Conservation (phyloP, 2,329 filamentous ascomycete species). For the Paecilomyces niveus region DNA sequence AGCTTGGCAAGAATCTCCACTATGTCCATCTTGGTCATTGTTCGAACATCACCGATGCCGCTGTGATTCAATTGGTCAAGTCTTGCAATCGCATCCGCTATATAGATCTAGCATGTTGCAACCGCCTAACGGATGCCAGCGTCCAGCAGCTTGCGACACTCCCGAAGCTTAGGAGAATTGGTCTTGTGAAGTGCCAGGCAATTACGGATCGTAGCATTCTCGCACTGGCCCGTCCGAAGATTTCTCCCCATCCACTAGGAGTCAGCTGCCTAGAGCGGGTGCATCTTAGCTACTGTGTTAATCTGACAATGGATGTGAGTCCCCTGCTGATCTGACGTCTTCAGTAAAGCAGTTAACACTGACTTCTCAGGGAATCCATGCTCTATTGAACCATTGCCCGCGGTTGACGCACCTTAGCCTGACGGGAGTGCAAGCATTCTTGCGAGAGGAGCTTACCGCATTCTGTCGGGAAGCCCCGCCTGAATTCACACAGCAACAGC, state of each 20-base stretch:
- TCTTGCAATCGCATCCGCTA: conserved; percentile 91
- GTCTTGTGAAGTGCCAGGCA: conserved; percentile 82
- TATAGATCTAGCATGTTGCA: conserved; percentile 95
- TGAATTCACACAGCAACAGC: conserved; percentile 92
- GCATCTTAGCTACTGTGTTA: conserved; percentile 90
- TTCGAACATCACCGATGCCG: conserved; percentile 79
- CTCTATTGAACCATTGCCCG: conserved; percentile 81
- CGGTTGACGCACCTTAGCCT: conserved; percentile 89
- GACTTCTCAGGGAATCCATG: conserved; percentile 68
- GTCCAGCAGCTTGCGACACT: conserved; percentile 76
- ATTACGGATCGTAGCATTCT: conserved; percentile 89
- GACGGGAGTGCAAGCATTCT: conserved; percentile 86
- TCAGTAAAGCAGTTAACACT: conserved; percentile 21
- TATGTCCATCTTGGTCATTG: conserved; percentile 96
- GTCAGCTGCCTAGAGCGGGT: conserved; percentile 78
- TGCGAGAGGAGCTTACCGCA: conserved; percentile 71
- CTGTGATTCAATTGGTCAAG: conserved; percentile 75
- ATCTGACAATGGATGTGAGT: conserved; percentile 71
- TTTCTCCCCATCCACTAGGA: conserved; percentile 49
- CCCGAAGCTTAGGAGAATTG: conserved; percentile 90
- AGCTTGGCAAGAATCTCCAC: conserved; percentile 89
- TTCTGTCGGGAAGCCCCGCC: conserved; percentile 82
- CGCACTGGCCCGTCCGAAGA: conserved; percentile 63
- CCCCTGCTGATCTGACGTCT: background rate
- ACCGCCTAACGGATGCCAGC: conserved; percentile 77